Percentiles rank a stretch among this genome's conserved stretches.
These are phyloP conservation scores for Beverwykella pulmonaria DNA, from an alignment of 495 filamentous ascomycete genomes.

Conservation along the genomic window DNA sequence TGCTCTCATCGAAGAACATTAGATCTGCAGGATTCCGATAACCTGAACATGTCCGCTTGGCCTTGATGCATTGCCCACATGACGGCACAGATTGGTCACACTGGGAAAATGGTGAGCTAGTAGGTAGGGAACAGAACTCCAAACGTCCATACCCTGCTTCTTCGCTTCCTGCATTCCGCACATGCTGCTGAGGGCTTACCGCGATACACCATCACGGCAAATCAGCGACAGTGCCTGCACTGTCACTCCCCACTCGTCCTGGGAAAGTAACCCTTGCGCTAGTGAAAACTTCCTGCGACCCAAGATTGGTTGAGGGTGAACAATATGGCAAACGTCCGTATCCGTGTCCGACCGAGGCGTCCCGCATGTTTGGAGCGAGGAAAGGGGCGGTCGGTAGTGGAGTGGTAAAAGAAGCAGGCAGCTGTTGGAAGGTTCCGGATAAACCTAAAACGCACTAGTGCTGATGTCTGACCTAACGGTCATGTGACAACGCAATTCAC, in stretches of 20 bases:
- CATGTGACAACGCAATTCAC: no score
- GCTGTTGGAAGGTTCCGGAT: no score
- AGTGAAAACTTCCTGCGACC: background rate
- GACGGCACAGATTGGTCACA: slow-evolving; percentile 26
- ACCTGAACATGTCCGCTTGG: slow-evolving; percentile 26
- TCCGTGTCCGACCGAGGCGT: background rate
- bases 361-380: slow-evolving; percentile 34
- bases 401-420: slow-evolving; percentile 4
- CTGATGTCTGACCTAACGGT: no score
- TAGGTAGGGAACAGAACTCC: no score
- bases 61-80: slow-evolving; percentile 28
- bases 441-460: no score
- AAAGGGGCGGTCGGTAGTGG: slow-evolving; percentile 36
- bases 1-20: slow-evolving; percentile 34
- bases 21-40: slow-evolving; percentile 30
- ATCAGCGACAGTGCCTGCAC: background rate
- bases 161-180: slow-evolving; percentile 28
- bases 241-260: background rate
- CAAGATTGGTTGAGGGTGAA: background rate
- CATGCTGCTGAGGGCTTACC: slow-evolving; percentile 31
- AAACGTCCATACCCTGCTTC: slow-evolving; percentile 22
- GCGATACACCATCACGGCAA: slow-evolving; percentile 18
- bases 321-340: background rate
- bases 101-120: slow-evolving; percentile 11
- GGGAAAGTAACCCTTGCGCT: background rate